phyloP scores from a whole-genome alignment of 2,329 filamentous ascomycete species.

The Blastomyces percursus region DNA sequence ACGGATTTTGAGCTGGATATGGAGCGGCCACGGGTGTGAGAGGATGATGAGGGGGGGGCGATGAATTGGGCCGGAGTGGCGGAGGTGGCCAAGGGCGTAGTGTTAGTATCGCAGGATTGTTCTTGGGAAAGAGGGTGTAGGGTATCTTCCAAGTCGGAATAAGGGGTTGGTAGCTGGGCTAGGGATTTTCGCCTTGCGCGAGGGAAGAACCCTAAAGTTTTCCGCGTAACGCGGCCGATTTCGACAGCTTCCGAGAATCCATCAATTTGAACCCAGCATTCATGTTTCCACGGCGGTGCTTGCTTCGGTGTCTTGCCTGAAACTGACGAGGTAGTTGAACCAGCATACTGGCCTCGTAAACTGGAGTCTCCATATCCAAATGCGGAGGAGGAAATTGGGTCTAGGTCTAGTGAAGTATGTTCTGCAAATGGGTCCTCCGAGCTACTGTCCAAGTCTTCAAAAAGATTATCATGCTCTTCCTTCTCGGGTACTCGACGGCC shows the following conservation, averaged over 20 bases:
- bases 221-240: slow-evolving; percentile 71
- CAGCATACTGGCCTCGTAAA: background rate
- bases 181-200: slow-evolving; percentile 76
- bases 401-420: background rate
- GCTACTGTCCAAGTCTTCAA: background rate
- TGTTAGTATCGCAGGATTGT: slow-evolving; percentile 52
- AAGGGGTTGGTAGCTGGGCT: slow-evolving; percentile 40
- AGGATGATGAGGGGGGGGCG: slow-evolving; percentile 20
- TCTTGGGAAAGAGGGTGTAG: slow-evolving; percentile 23
- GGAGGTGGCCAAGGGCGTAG: slow-evolving; percentile 22
- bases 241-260: slow-evolving; percentile 61
- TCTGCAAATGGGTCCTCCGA: background rate
- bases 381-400: background rate
- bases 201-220: slow-evolving; percentile 80
- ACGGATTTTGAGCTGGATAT: slow-evolving; percentile 23
- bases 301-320: slow-evolving; percentile 25
- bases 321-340: slow-evolving; percentile 6
- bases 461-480: slow-evolving; percentile 15
- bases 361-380: background rate
- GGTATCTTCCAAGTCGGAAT: slow-evolving; percentile 46
- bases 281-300: slow-evolving; percentile 70
- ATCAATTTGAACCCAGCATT: slow-evolving; percentile 78
- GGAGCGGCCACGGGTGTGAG: slow-evolving; percentile 17
- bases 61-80: slow-evolving; percentile 21
- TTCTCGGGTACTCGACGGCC: slow-evolving; percentile 46